A percentile compares a stretch with the other conserved stretches of the same genome.
phyloP scores from a whole-genome alignment of 352 stramenopile genomes.

The Pythium myriotylum region DNA sequence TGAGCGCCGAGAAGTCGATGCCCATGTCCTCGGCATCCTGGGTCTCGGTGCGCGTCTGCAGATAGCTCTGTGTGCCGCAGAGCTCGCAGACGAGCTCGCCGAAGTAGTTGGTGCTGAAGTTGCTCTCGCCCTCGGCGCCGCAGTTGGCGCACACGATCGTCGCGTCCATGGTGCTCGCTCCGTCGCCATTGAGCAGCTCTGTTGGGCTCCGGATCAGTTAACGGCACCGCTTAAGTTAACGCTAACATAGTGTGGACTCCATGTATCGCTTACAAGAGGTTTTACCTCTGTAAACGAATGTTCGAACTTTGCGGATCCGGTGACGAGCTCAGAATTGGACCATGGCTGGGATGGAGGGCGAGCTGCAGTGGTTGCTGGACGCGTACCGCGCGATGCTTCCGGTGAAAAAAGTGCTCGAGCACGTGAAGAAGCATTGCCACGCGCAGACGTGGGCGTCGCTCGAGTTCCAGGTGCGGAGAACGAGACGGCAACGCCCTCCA shows the following conservation, averaged over 20 bases:
- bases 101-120: constrained; percentile 87
- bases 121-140: constrained; percentile 67
- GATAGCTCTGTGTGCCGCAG: constrained; percentile 82
- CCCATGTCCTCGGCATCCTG: constrained; percentile 79
- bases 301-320: neutral
- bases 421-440: constrained; percentile 41
- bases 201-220: too few species aligned
- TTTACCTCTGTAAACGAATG: neutral
- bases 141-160: constrained; percentile 77
- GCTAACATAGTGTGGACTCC: constrained; percentile 1
- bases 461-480: constrained; percentile 51
- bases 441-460: constrained; percentile 47
- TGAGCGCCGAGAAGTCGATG: constrained; percentile 40
- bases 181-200: constrained; percentile 3
- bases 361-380: constrained; percentile 47
- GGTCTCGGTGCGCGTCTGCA: constrained; percentile 82
- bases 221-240: too few species aligned
- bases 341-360: neutral
- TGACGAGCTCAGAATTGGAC: neutral
- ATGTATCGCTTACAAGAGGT: constrained; percentile 2
- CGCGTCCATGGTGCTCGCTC: constrained; percentile 8
- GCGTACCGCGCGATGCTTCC: constrained; percentile 72
- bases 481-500: neutral
- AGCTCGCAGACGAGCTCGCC: constrained; percentile 86
- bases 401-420: constrained; percentile 40